Conservation (phyloP, 31 red algal genomes). For the Endocladia muricata region DNA sequence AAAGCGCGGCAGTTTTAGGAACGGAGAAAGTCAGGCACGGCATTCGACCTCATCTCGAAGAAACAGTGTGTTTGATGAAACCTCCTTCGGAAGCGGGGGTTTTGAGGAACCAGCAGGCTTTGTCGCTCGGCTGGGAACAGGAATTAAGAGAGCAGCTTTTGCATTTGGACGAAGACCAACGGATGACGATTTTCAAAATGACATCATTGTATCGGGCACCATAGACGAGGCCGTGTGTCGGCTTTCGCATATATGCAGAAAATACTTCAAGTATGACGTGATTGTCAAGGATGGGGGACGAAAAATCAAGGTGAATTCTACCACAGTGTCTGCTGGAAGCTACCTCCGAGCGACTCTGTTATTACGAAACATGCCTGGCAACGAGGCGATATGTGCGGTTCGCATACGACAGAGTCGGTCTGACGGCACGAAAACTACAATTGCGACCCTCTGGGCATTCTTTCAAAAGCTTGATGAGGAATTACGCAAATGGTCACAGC, state of each 20-base stretch:
- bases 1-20: no score
- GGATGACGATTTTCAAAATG: neutral
- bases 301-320: constrained; percentile 44
- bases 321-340: neutral
- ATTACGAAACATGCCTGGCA: neutral
- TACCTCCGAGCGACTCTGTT: constrained; percentile 26
- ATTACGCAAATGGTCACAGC: neutral
- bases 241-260: constrained; percentile 37
- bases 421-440: constrained; percentile 41
- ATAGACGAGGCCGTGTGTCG: constrained; percentile 28
- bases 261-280: constrained; percentile 28
- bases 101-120: neutral
- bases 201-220: constrained; percentile 33
- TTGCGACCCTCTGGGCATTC: constrained; percentile 34
- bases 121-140: neutral
- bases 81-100: no score
- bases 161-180: neutral
- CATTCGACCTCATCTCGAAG: no score
- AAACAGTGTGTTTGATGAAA: no score
- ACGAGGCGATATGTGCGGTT: constrained; percentile 9
- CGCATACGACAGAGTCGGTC: constrained; percentile 26
- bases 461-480: constrained; percentile 14
- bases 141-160: neutral
- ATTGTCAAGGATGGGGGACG: constrained; percentile 31
- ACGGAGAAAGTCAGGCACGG: no score